Percentiles rank a stretch among this genome's conserved stretches.
Evolutionary conservation across 2,329 filamentous ascomycete species (phyloP).

Genomic region (Venturia carpophila): DNA sequence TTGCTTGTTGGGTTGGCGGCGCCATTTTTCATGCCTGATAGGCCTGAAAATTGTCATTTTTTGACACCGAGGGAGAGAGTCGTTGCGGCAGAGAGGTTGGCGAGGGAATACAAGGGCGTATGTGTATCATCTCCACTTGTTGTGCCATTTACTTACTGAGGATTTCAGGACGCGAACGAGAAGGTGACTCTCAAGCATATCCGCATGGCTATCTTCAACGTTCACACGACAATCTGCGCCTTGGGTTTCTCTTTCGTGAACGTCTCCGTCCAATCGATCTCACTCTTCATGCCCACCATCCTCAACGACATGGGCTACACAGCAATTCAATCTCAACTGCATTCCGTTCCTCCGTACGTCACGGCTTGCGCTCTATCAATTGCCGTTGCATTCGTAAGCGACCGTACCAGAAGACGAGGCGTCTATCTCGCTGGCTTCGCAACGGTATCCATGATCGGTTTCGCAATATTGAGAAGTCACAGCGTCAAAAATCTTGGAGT

Average conservation of each 20-base stretch:
- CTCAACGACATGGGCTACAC: slow-evolving; percentile 33
- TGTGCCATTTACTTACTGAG: background rate
- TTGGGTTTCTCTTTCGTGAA: slow-evolving; percentile 53
- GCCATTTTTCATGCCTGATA: slow-evolving; percentile 46
- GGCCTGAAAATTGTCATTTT: slow-evolving; percentile 42
- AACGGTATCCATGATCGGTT: slow-evolving; percentile 42
- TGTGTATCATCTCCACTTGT: background rate
- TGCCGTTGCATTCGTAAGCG: slow-evolving; percentile 29
- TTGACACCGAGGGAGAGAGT: slow-evolving; percentile 46
- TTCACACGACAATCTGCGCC: slow-evolving; percentile 54
- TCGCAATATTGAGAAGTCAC: slow-evolving; percentile 43
- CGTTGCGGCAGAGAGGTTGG: slow-evolving; percentile 47
- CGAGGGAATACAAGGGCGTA: slow-evolving; percentile 41
- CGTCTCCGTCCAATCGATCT: slow-evolving; percentile 48
- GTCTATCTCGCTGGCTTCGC: slow-evolving; percentile 32
- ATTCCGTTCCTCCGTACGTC: slow-evolving; percentile 34
- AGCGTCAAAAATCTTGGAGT: slow-evolving; percentile 33
- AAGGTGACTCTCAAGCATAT: slow-evolving; percentile 43
- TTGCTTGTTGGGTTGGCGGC: slow-evolving; percentile 41
- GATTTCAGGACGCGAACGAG: slow-evolving; percentile 33
- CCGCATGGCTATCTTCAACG: slow-evolving; percentile 45
- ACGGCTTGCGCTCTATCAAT: slow-evolving; percentile 32
- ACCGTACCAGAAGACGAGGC: slow-evolving; percentile 33
- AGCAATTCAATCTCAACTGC: slow-evolving; percentile 32
- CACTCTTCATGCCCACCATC: slow-evolving; percentile 35